phyloP scores from a whole-genome alignment of 2,329 filamentous ascomycete genomes.

The Colletotrichum aenigma region DNA sequence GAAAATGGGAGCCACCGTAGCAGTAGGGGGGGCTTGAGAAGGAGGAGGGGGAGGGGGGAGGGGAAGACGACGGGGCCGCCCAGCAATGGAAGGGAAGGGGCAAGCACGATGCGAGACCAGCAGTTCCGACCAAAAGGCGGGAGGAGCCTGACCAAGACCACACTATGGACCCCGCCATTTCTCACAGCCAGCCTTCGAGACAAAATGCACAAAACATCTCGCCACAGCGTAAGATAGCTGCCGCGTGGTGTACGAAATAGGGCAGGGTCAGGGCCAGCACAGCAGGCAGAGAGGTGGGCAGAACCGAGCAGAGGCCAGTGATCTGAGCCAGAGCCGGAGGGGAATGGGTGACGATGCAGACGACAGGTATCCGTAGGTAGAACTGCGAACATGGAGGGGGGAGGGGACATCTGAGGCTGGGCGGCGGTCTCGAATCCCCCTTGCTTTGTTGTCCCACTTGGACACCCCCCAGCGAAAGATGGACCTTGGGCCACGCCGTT shows the following conservation, averaged over 20 bases:
- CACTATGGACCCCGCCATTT: not conserved
- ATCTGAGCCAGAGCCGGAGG: not conserved
- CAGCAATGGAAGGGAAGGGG: not conserved
- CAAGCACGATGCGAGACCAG: not conserved
- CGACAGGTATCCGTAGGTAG: not conserved
- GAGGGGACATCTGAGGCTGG: not conserved
- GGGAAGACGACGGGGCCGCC: not conserved
- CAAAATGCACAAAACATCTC: not conserved
- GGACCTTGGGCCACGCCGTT: not conserved
- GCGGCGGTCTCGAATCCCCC: constrained; percentile 1
- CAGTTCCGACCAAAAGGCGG: not conserved
- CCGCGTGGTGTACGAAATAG: not conserved
- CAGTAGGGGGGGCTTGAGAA: not conserved
- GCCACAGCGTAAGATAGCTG: not conserved
- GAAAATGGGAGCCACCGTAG: not conserved
- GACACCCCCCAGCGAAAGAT: not conserved
- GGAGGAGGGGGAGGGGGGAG: not conserved
- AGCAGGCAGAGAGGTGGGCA: not conserved
- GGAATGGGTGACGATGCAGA: not conserved
- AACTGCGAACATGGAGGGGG: not conserved
- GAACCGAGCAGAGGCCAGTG: not conserved
- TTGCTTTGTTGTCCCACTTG: constrained; percentile 15
- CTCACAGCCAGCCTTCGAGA: not conserved
- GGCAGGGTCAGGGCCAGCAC: not conserved
- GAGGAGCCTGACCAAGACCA: not conserved